Evolutionary conservation across 495 filamentous ascomycete species (phyloP).

Genomic region (Cercophora samala): DNA sequence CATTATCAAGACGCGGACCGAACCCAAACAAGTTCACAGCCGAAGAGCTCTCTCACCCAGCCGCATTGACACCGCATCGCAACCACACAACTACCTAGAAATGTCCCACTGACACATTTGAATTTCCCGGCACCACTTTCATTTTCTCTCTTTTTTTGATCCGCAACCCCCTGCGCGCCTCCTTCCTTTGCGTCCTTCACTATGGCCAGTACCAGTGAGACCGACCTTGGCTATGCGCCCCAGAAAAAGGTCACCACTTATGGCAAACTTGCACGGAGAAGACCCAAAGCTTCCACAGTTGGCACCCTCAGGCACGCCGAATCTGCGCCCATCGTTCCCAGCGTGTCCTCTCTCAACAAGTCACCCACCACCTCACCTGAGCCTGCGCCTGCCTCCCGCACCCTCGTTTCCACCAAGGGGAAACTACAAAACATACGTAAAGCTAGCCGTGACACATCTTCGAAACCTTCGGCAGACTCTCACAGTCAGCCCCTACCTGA

Average conservation of each 20-base stretch:
- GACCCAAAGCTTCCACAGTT: slow-evolving; percentile 24
- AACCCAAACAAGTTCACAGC: background rate
- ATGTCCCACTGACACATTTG: slow-evolving; percentile 6
- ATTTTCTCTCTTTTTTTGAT: background rate
- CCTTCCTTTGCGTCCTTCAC: slow-evolving; percentile 1
- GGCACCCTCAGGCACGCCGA: slow-evolving; percentile 15
- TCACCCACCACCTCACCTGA: slow-evolving; percentile 24
- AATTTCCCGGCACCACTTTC: background rate
- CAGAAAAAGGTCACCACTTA: slow-evolving; percentile 41
- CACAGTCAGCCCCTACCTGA: slow-evolving; percentile 31
- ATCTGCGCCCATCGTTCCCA: slow-evolving; percentile 19
- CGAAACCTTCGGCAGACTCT: slow-evolving; percentile 18
- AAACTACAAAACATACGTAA: slow-evolving; percentile 9
- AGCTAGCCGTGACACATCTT: slow-evolving; percentile 8
- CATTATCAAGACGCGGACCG: slow-evolving; percentile 1
- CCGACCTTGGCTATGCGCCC: slow-evolving; percentile 36
- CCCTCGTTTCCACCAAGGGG: slow-evolving; percentile 12
- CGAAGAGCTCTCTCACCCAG: background rate
- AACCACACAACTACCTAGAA: background rate
- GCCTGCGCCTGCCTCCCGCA: slow-evolving; percentile 16
- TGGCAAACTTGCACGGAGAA: slow-evolving; percentile 36
- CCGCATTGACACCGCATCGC: background rate
- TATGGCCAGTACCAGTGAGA: slow-evolving; percentile 37
- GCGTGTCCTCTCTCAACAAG: slow-evolving; percentile 9
- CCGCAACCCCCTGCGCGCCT: background rate